These are phyloP conservation scores for Agaricus blazei DNA, from an alignment of 768 basidiomycete species.

Conservation along the genomic window DNA sequence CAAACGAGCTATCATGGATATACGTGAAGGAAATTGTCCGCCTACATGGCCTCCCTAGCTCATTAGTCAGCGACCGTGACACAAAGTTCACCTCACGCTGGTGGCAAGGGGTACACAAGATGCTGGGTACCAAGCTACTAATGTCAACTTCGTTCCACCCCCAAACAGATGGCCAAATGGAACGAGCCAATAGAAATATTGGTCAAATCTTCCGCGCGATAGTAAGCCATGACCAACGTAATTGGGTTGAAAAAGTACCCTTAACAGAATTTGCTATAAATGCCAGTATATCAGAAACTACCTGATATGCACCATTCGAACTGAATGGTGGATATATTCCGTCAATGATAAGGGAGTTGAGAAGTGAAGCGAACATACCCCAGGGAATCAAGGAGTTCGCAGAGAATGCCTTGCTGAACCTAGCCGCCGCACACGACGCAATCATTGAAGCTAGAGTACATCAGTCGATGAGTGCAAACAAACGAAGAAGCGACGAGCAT, in stretches of 20 bases:
- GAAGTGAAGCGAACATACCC: not conserved
- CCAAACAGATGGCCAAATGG: constrained; percentile 32
- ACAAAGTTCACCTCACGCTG: constrained; percentile 31
- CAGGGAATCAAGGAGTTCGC: constrained; percentile 22
- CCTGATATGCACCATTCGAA: constrained; percentile 28
- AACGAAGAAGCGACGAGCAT: constrained; percentile 13
- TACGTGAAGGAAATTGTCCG: constrained; percentile 23
- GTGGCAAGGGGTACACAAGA: constrained; percentile 21
- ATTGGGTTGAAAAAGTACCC: constrained; percentile 26
- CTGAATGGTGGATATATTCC: constrained; percentile 21
- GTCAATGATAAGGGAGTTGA: constrained; percentile 12
- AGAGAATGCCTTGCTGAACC: constrained; percentile 15
- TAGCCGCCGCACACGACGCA: constrained; percentile 27
- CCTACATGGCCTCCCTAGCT: constrained; percentile 24
- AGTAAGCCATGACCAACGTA: constrained; percentile 21
- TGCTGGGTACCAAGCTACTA: constrained; percentile 22
- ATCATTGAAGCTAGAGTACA: constrained; percentile 25
- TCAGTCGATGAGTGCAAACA: constrained; percentile 26
- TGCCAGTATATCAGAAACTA: constrained; percentile 19
- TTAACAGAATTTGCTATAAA: constrained; percentile 33
- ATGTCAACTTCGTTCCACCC: constrained; percentile 38
- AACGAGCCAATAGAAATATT: constrained; percentile 22
- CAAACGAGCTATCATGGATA: constrained; percentile 24
- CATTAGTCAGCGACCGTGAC: constrained; percentile 28
- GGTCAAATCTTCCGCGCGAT: constrained; percentile 24